These are phyloP conservation scores for Chenopodium suecicum DNA, from an alignment of 148 eudicot species.

Conservation along the genomic window DNA sequence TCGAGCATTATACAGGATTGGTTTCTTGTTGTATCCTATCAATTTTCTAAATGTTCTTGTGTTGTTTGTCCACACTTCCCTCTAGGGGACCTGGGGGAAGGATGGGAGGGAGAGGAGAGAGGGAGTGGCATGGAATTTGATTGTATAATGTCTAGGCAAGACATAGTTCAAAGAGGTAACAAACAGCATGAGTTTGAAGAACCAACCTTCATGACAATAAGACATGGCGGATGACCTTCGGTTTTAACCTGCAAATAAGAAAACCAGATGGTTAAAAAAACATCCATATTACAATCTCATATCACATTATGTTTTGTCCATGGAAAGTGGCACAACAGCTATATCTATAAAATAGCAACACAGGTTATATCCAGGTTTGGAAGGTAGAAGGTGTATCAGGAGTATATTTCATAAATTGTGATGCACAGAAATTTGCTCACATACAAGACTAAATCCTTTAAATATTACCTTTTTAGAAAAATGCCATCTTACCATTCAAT, in stretches of 20 bases:
- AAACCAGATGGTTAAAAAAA: neutral
- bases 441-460: neutral
- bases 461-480: neutral
- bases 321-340: neutral
- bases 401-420: neutral
- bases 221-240: constrained; percentile 50
- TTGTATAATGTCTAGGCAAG: neutral
- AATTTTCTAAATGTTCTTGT: too few species aligned
- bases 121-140: neutral
- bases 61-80: too few species aligned
- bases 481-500: neutral
- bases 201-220: constrained; percentile 66
- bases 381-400: neutral
- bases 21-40: too few species aligned
- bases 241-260: constrained; percentile 56
- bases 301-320: too few species aligned
- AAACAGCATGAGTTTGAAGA: constrained; percentile 19
- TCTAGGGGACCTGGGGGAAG: too few species aligned
- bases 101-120: too few species aligned
- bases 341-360: neutral
- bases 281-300: neutral
- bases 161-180: neutral
- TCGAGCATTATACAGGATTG: neutral
- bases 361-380: too few species aligned
- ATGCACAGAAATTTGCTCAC: neutral